Base-by-base conservation (phyloP, 2,329 filamentous ascomycete species). In the Leptographium flavum region DNA sequence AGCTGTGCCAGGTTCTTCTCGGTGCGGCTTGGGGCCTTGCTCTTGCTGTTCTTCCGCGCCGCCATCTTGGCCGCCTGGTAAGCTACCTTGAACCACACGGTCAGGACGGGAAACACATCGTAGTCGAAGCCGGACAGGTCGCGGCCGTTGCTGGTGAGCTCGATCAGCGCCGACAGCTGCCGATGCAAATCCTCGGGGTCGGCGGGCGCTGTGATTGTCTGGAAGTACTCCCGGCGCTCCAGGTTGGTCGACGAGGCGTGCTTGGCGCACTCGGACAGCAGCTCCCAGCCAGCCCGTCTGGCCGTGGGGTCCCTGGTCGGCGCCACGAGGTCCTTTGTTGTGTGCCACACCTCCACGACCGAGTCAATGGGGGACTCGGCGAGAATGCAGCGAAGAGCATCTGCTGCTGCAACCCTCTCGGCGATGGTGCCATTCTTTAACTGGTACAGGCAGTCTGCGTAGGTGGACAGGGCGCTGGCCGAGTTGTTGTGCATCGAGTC, bases 61-160 rank as follows among this genome's bases (percentile, higher is more conserved):
- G 50, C 43, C 1, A 25, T 33, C 33, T 46, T 51, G 27, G 47
- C 47, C 22, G 70, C 63, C 25, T 66, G 64, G 57, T 79, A 83
- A 22, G 66, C 66, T 21, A 68, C 63, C 41, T 67, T 64, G 15
- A 83, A 66, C 79, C 79, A 83, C 33, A 56, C 62, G 5, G 73
- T 79, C 33, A 83, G 58, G 9, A 83, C 60, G 2, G 77, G 76
- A 36, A 82, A 68, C 7, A 81, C 66, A 25, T 81, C 74, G 57
- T 81, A 81, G 52, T 82, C 76, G 52, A 83, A 83, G 0, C 79
- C 79, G 7, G 75, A 68, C 9, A 83, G 61, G 49, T 78, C 68
- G 42, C 76, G 76, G 22, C 78, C 79, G 45, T 71, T 65, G 33
- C 70, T 72, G 2, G 77, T 79, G 45, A 83, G 63, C 45, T 79